Evolutionary conservation across 805 yeast species (phyloP).

Genomic region (Saccharomyces paradoxus): DNA sequence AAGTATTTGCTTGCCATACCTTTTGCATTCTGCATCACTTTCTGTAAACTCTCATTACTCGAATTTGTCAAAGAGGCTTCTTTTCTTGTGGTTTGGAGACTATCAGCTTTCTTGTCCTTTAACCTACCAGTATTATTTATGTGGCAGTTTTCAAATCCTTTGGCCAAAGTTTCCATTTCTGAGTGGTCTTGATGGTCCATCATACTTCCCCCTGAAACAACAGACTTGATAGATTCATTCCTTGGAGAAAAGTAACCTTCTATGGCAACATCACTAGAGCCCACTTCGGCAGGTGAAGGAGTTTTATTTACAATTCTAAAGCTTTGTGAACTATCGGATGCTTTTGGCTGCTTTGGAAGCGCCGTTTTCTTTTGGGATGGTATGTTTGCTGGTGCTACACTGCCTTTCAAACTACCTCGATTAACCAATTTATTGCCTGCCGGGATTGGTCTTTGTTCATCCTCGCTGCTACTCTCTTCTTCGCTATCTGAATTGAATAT

Average conservation of each 20-base stretch:
- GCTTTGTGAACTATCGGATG: constrained; percentile 1
- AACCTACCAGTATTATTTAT: not conserved
- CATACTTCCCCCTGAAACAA: constrained; percentile 15
- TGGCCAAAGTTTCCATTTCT: constrained; percentile 7
- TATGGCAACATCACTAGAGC: constrained; percentile 40
- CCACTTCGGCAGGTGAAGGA: constrained; percentile 18
- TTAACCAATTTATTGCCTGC: not conserved
- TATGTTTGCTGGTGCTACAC: not conserved
- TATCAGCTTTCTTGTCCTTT: not conserved
- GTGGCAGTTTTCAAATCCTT: constrained; percentile 6
- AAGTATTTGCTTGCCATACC: constrained; percentile 19
- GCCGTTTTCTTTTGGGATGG: constrained; percentile 3
- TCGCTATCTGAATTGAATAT: constrained; percentile 28
- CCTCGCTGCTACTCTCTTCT: constrained; percentile 9
- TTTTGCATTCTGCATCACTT: constrained; percentile 20
- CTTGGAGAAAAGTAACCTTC: constrained; percentile 31
- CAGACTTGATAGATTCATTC: constrained; percentile 20
- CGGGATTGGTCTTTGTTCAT: not conserved
- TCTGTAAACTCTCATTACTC: constrained; percentile 15
- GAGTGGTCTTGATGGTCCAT: constrained; percentile 4
- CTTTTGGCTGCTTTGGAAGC: constrained; percentile 4
- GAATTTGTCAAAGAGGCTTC: not conserved
- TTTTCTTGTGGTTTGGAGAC: not conserved
- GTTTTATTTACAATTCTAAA: constrained; percentile 9
- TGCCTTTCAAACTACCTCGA: not conserved